phyloP scores from a whole-genome alignment of 352 stramenopile genomes.

The Pythium sukuiense region DNA sequence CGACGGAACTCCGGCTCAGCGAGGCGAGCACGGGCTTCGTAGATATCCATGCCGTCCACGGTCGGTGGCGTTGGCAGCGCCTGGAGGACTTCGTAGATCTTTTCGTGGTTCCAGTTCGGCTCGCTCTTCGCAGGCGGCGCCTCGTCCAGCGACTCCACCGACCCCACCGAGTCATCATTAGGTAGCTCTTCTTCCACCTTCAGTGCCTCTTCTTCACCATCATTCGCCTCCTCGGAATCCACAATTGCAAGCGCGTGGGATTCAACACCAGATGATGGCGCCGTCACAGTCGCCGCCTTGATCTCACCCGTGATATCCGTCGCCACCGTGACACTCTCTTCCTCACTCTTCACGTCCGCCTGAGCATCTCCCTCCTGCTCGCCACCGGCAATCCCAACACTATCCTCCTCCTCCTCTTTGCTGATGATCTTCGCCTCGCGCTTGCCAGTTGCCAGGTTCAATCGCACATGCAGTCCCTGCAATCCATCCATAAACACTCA shows the following conservation, averaged over 20 bases:
- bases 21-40: constrained; percentile 70
- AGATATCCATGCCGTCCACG: constrained; percentile 77
- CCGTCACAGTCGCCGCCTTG: constrained; percentile 16
- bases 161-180: background rate
- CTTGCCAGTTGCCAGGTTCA: constrained; percentile 83
- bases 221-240: constrained; percentile 23
- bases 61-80: constrained; percentile 71
- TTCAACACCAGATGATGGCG: background rate
- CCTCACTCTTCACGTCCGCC: constrained; percentile 31
- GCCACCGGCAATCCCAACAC: constrained; percentile 27
- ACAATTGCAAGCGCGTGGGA: constrained; percentile 26
- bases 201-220: constrained; percentile 21
- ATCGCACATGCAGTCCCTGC: constrained; percentile 79
- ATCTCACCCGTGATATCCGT: constrained; percentile 61
- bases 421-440: constrained; percentile 81
- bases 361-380: constrained; percentile 33
- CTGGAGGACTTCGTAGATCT: constrained; percentile 81
- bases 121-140: constrained; percentile 34
- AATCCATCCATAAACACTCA: constrained; percentile 11
- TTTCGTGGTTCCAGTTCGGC: constrained; percentile 83
- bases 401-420: constrained; percentile 33
- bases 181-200: constrained; percentile 3
- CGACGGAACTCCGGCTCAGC: constrained; percentile 67
- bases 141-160: constrained; percentile 26
- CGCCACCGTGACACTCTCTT: constrained; percentile 53